phyloP scores from a whole-genome alignment of 768 basidiomycete genomes.

The Rubroboletus satanas region DNA sequence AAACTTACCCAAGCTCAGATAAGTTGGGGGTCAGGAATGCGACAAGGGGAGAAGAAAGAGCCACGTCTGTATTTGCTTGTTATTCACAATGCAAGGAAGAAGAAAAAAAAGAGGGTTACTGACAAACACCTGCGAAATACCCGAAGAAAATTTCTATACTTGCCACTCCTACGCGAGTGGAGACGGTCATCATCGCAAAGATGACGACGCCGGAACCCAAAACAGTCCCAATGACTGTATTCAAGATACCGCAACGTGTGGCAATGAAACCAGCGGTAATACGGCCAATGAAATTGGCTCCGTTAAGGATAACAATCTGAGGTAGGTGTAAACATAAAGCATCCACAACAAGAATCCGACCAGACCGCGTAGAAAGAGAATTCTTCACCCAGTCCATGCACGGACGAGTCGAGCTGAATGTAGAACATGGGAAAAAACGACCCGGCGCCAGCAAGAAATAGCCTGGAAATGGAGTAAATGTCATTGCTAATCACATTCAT shows the following conservation, averaged over 20 bases:
- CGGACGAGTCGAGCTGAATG: conserved; percentile 51
- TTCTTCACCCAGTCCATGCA: conserved; percentile 35
- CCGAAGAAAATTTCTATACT: no score
- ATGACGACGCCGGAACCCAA: no score
- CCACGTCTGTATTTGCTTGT: conserved; percentile 31
- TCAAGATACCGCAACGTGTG: conserved; percentile 41
- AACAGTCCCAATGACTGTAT: conserved; percentile 25
- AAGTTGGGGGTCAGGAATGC: conserved; percentile 39
- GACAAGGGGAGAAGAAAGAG: conserved; percentile 40
- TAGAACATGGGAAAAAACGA: conserved; percentile 24
- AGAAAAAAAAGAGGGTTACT: conserved; percentile 9
- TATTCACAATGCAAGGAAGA: not conserved
- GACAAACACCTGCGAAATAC: conserved; percentile 40
- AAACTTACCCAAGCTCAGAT: conserved; percentile 46
- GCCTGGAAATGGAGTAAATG: no score
- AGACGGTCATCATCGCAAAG: no score
- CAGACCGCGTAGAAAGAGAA: conserved; percentile 55
- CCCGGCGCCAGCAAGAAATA: no score
- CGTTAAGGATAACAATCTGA: conserved; percentile 37
- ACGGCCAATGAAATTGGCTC: conserved; percentile 34
- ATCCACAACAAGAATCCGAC: not conserved
- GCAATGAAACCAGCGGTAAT: conserved; percentile 33
- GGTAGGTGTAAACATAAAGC: not conserved
- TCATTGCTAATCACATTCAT: no score
- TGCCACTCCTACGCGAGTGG: no score